Evolutionary conservation across 495 filamentous ascomycete genomes (phyloP), one percentile per base, ranked within the genome.

Genomic region (Hypoxylon lienhwacheense): DNA sequence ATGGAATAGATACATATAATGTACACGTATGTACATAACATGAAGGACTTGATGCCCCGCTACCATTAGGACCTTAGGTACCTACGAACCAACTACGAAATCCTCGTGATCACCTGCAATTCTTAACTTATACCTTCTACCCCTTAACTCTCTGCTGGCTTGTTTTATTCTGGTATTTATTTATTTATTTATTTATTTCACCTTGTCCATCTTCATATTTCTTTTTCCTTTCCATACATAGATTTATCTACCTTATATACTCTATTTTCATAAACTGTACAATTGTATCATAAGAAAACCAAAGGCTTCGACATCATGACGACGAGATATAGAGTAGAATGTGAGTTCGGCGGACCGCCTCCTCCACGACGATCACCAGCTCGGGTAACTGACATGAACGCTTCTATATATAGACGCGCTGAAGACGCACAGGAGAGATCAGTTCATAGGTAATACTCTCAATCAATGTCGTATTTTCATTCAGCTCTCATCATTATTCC

Each of bases 311-410:
- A 24, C 43, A 60, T 37, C 15, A 96, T 96, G 91, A 96, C 91
- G 10, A 89, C 89, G 12, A 80, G 90, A 45, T 96, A 96, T 67
- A 81, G 90, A 39, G 90, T 96, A 58, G 91, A 96, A 77, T 95
- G 88, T 90, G 70, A 64, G 71, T 65, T 20, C 25, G 22, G 65
- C 39, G 28, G 34, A 46, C 51, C 29, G 24, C 39, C 26, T 26
- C 42, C 41, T 42, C 44, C 48, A 19, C 25, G 19, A 47, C 36
- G 21, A 11, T 19, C 32, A 46, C 4, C 20, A 7, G 12, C 31
- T 37, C 46, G 11, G n/a, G 34, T 49, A 21, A 58, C 70, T 68
- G 51, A 50, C 26, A 49, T 26, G 33, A 19, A 4, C 26, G 15
- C 17, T 26, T 51, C 7, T 58, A 16, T 59, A 93, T 58, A 16